phyloP scores from a whole-genome alignment of 2,329 filamentous ascomycete genomes.

The Pseudogymnoascus sp. region DNA sequence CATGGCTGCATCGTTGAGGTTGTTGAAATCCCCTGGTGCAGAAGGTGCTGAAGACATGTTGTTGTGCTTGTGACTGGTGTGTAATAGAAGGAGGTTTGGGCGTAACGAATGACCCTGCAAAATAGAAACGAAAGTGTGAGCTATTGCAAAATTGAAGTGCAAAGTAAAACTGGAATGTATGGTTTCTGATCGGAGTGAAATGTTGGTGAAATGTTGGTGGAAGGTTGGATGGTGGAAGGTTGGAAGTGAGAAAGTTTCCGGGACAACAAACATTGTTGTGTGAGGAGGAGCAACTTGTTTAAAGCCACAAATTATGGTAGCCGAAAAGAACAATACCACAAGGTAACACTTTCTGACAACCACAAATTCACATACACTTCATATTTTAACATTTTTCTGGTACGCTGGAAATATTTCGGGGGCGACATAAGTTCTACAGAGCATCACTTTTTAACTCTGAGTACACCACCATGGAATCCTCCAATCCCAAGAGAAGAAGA shows the following conservation, averaged over 20 bases:
- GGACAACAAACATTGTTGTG: neutral
- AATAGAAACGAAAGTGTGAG: neutral
- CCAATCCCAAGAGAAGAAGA: neutral
- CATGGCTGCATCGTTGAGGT: neutral
- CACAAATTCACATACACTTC: neutral
- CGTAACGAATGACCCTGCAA: neutral
- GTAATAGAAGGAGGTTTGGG: neutral
- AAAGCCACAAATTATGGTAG: neutral
- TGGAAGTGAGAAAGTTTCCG: neutral
- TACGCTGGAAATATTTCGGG: neutral
- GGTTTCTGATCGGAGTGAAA: neutral
- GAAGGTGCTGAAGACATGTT: neutral
- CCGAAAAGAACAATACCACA: neutral
- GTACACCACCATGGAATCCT: neutral
- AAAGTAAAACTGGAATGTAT: neutral
- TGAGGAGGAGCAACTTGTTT: neutral
- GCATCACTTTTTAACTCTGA: neutral
- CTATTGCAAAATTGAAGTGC: neutral
- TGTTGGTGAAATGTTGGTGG: neutral
- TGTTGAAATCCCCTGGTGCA: neutral
- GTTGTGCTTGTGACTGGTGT: neutral
- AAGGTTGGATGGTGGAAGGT: too few species aligned
- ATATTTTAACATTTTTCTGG: neutral
- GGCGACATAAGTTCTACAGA: neutral
- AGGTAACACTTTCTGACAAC: neutral